These are phyloP conservation scores for Ramalina intermedia DNA, from an alignment of 495 filamentous ascomycete species.

Conservation along the genomic window DNA sequence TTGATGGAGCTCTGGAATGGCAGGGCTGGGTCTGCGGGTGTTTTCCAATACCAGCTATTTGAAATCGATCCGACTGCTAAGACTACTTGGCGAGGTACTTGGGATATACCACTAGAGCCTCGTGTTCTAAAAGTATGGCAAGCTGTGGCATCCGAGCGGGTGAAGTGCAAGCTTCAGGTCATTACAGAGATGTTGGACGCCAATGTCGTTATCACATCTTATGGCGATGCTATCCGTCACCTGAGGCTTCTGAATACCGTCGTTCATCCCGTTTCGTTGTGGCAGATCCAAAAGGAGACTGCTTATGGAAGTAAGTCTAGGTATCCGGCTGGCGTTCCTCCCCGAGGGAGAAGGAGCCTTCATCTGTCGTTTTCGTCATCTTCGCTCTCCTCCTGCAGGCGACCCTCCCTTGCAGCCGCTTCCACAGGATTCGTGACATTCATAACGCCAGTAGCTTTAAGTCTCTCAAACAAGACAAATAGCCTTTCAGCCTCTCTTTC, in stretches of 20 bases:
- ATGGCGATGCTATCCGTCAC: slow-evolving; percentile 9
- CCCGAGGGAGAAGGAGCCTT: too few species aligned
- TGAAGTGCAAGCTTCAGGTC: slow-evolving; percentile 10
- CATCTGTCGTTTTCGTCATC: background rate
- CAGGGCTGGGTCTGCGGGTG: slow-evolving; percentile 19
- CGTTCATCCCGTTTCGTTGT: slow-evolving; percentile 12
- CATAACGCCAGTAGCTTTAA: slow-evolving; percentile 72
- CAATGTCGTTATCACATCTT: slow-evolving; percentile 9
- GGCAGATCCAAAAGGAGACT: slow-evolving; percentile 13
- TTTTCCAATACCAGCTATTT: slow-evolving; percentile 23
- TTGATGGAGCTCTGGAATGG: slow-evolving; percentile 30
- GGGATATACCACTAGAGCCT: slow-evolving; percentile 21
- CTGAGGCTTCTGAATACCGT: slow-evolving; percentile 13
- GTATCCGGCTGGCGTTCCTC: too few species aligned
- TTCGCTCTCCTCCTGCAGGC: slow-evolving; percentile 53
- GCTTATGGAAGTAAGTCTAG: background rate
- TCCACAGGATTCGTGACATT: slow-evolving; percentile 75
- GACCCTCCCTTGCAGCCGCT: slow-evolving; percentile 58
- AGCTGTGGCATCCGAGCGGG: slow-evolving; percentile 19
- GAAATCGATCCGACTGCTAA: slow-evolving; percentile 11
- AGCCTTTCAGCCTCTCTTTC: slow-evolving; percentile 84
- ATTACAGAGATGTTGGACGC: slow-evolving; percentile 11
- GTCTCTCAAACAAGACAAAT: slow-evolving; percentile 89
- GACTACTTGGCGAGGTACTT: slow-evolving; percentile 24
- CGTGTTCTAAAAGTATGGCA: slow-evolving; percentile 23